phyloP scores from a whole-genome alignment of 352 stramenopile species.

The Phytopythium sindhum region DNA sequence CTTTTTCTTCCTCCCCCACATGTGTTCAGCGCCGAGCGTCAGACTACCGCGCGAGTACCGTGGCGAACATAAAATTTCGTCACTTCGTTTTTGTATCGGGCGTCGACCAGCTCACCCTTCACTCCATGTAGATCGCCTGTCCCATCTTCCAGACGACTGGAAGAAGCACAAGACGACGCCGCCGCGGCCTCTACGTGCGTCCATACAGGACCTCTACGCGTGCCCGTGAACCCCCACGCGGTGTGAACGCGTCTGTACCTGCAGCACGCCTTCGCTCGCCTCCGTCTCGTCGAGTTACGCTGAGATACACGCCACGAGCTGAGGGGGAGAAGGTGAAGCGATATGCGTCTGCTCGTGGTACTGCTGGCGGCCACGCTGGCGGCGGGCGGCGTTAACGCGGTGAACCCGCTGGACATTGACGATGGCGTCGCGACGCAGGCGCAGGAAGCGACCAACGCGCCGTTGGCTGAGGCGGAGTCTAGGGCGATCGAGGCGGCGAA shows the following conservation, averaged over 20 bases:
- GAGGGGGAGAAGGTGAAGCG: background rate
- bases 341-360: conserved; percentile 4
- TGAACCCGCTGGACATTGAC: conserved; percentile 8
- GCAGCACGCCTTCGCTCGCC: background rate
- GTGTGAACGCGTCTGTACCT: background rate
- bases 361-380: background rate
- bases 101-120: background rate
- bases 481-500: background rate
- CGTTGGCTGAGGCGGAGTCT: background rate
- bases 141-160: background rate
- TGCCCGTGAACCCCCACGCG: background rate
- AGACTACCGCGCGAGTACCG: background rate
- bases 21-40: background rate
- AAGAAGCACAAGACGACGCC: background rate
- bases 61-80: background rate
- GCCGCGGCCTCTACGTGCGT: background rate
- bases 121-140: background rate
- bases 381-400: background rate
- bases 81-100: background rate
- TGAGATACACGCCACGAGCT: background rate
- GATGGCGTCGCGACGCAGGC: background rate
- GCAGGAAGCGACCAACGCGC: background rate
- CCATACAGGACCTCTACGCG: background rate
- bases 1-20: background rate
- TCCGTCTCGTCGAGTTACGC: background rate